Evolutionary conservation across 768 basidiomycete species (phyloP).

Genomic region (Hebeloma cylindrosporum): DNA sequence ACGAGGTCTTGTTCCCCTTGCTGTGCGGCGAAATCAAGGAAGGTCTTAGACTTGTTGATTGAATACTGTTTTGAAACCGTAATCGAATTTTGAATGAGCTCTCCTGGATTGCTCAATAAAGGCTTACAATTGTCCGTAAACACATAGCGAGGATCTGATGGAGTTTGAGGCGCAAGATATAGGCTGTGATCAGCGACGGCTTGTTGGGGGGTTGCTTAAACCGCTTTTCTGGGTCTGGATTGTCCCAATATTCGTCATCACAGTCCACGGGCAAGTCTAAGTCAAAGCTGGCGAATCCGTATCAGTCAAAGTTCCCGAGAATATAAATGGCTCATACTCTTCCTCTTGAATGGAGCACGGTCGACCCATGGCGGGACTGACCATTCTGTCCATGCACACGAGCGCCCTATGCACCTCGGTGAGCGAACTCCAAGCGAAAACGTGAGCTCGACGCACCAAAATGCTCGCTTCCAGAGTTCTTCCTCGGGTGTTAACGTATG

Average conservation of each 20-base stretch:
- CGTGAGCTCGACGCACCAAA: constrained; percentile 48
- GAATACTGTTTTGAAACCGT: constrained; percentile 62
- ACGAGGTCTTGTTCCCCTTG: constrained; percentile 72
- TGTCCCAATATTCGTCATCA: constrained; percentile 76
- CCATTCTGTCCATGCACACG: constrained; percentile 50
- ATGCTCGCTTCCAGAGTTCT: constrained; percentile 74
- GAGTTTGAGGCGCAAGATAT: constrained; percentile 57
- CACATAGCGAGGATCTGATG: constrained; percentile 64
- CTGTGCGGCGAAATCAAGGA: constrained; percentile 59
- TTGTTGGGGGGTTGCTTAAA: constrained; percentile 72
- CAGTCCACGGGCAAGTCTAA: constrained; percentile 65
- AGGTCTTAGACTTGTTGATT: constrained; percentile 72
- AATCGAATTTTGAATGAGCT: background rate
- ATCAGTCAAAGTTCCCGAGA: background rate
- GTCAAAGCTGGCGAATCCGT: constrained; percentile 65
- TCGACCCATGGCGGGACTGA: constrained; percentile 60
- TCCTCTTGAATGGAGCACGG: constrained; percentile 81
- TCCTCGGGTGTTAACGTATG: constrained; percentile 49
- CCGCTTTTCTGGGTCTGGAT: constrained; percentile 51
- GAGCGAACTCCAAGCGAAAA: background rate
- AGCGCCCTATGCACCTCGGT: constrained; percentile 50
- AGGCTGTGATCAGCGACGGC: constrained; percentile 56
- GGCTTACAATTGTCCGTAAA: constrained; percentile 62
- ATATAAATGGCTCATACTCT: constrained; percentile 55
- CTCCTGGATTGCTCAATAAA: background rate